Evolutionary conservation across 2,329 filamentous ascomycete genomes (phyloP), one percentile per base, ranked within the genome.

Genomic region (Aspergillus tamarii): DNA sequence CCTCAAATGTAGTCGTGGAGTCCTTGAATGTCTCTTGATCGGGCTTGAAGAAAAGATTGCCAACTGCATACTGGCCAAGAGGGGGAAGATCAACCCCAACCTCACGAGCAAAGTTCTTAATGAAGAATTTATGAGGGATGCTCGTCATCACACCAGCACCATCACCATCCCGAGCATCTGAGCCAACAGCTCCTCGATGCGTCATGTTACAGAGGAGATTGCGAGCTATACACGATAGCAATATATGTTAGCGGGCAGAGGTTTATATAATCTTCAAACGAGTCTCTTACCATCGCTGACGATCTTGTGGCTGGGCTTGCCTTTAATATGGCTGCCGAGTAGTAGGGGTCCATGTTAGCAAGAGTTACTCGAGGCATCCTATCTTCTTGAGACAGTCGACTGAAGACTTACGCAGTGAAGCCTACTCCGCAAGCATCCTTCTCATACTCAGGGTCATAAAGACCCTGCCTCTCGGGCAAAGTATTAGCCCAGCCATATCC

Each of bases 381-480:
- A 8, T 19, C 48, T n/a, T 11, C 28, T 52, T 32, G 23, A 19
- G 11, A 26, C 32, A 26, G 16, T 34, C 21, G 14, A 23, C 23
- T 46, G 41, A 28, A 10, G 19, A 85, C 89, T 84, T 85, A 96
- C 93, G 94, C 96, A 81, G 94, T 93, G 82, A 99, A 99, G 79
- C 95, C 95, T 76, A 99, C 95, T 91, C 95, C 95, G 78, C 95
- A 99, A 72, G 95, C 94, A 94, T 99, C 95, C 82, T 98, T 98
- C 83, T 98, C 95, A 69, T 96, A 88, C 79, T 90, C 89, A 67
- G 95, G 95, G 83, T 98, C 94, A 79, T 99, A 99, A 58, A 99
- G 88, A 86, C 94, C 95, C 89, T 98, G 94, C 89, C 96, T 96
- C 87, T 96, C 88, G 76, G 95, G 95, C 74, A 99, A 88, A 77